Conservation (phyloP, 371 early-diverging fungal species). For the Mortierella sp. region DNA sequence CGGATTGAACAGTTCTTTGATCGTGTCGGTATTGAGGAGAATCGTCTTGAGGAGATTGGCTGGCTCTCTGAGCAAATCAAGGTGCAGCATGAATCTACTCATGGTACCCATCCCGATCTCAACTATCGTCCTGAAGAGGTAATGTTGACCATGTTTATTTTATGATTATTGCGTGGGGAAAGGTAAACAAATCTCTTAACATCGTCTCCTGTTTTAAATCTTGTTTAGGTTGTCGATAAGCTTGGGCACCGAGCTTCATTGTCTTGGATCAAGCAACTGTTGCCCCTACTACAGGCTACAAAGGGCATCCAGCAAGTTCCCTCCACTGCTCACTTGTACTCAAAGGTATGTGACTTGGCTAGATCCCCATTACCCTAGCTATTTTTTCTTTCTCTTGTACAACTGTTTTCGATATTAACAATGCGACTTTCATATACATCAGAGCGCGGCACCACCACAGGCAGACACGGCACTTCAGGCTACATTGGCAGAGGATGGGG, state of each 20-base stretch:
- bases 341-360: slow-evolving; percentile 21
- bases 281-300: slow-evolving; percentile 44
- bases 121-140: slow-evolving; percentile 34
- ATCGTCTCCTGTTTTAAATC: neutral
- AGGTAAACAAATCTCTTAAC: too few species aligned
- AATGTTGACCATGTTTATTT: neutral
- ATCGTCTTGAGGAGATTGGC: slow-evolving; percentile 46
- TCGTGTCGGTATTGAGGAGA: slow-evolving; percentile 50
- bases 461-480: slow-evolving; percentile 20
- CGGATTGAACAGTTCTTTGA: slow-evolving; percentile 56
- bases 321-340: slow-evolving; percentile 25
- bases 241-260: slow-evolving; percentile 34
- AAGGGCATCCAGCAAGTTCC: slow-evolving; percentile 40
- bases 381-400: neutral
- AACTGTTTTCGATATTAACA: neutral
- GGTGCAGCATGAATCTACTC: slow-evolving; percentile 19
- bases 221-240: slow-evolving; percentile 26
- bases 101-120: neutral
- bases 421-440: too few species aligned
- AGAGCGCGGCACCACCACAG: neutral
- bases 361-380: neutral
- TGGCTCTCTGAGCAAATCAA: slow-evolving; percentile 56
- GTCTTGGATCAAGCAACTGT: slow-evolving; percentile 44
- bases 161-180: neutral
- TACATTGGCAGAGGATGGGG: slow-evolving; percentile 34